phyloP scores from a whole-genome alignment of 1,284 basidiomycete genomes.

The Sphaerobolus stellatus region DNA sequence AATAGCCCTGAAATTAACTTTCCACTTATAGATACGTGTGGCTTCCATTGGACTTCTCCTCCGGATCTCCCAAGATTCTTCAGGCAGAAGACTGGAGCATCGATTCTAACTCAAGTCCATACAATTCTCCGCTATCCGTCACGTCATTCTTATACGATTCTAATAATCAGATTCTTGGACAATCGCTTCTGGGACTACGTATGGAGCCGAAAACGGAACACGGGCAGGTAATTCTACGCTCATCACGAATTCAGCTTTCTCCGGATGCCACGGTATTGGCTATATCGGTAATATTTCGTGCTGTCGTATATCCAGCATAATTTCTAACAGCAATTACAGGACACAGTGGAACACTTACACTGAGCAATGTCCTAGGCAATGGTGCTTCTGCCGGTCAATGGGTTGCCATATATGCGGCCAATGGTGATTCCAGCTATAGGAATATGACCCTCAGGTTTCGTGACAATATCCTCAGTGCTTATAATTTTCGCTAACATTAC shows the following conservation, averaged over 20 bases:
- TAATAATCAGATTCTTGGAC: slow-evolving; percentile 44
- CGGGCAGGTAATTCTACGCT: slow-evolving; percentile 49
- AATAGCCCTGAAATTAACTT: neutral
- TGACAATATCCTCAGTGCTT: slow-evolving; percentile 15
- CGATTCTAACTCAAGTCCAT: slow-evolving; percentile 44
- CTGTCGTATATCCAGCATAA: neutral
- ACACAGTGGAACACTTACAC: slow-evolving; percentile 55
- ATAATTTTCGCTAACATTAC: too few relatives aligned
- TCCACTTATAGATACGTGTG: slow-evolving; percentile 47
- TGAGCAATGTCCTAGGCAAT: slow-evolving; percentile 56
- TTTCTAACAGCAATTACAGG: slow-evolving; percentile 31
- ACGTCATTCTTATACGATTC: neutral
- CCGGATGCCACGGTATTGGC: slow-evolving; percentile 53
- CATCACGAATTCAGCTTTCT: slow-evolving; percentile 46
- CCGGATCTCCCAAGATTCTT: slow-evolving; percentile 52
- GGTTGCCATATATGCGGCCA: slow-evolving; percentile 59
- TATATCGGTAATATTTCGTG: slow-evolving; percentile 44
- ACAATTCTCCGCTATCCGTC: neutral
- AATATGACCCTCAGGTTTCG: slow-evolving; percentile 62
- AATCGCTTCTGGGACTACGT: slow-evolving; percentile 50
- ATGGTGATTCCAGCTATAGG: slow-evolving; percentile 56
- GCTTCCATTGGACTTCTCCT: slow-evolving; percentile 57
- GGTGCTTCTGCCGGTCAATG: slow-evolving; percentile 56
- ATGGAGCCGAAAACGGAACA: slow-evolving; percentile 56
- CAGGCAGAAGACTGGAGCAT: slow-evolving; percentile 59